A percentile compares a stretch with the other conserved stretches of the same genome.
Evolutionary conservation across 2,329 filamentous ascomycete species (phyloP).

Genomic region (Emergomyces africanus): DNA sequence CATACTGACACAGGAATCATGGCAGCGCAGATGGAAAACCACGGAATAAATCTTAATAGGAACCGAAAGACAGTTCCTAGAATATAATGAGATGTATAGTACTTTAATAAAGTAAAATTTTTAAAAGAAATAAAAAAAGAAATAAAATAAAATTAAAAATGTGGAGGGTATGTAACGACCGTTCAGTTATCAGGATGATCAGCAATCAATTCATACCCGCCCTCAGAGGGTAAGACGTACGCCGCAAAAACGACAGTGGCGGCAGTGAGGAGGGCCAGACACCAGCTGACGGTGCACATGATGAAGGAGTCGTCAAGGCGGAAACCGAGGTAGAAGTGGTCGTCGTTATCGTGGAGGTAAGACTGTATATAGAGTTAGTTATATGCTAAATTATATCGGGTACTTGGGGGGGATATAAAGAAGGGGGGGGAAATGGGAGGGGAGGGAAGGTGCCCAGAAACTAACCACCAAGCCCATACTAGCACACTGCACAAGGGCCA

Average conservation of each 20-base stretch:
- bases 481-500: constrained; percentile 58
- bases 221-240: constrained; percentile 61
- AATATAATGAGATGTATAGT: neutral
- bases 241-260: constrained; percentile 53
- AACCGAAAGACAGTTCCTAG: neutral
- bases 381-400: neutral
- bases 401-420: neutral
- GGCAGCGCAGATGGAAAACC: too few relatives aligned
- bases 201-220: constrained; percentile 70
- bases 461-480: constrained; percentile 73
- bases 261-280: constrained; percentile 39
- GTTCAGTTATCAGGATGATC: constrained; percentile 18
- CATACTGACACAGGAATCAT: too few relatives aligned
- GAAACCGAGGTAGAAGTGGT: constrained; percentile 75
- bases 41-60: neutral
- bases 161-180: neutral
- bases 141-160: too few relatives aligned
- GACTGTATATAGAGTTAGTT: constrained; percentile 40
- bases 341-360: constrained; percentile 70
- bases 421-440: neutral
- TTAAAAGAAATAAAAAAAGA: too few relatives aligned
- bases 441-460: constrained; percentile 14
- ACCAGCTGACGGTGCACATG: constrained; percentile 53
- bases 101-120: too few relatives aligned
- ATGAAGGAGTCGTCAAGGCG: constrained; percentile 66